phyloP scores from a whole-genome alignment of 306 rosid genomes.

The Sesbania bispinosa region DNA sequence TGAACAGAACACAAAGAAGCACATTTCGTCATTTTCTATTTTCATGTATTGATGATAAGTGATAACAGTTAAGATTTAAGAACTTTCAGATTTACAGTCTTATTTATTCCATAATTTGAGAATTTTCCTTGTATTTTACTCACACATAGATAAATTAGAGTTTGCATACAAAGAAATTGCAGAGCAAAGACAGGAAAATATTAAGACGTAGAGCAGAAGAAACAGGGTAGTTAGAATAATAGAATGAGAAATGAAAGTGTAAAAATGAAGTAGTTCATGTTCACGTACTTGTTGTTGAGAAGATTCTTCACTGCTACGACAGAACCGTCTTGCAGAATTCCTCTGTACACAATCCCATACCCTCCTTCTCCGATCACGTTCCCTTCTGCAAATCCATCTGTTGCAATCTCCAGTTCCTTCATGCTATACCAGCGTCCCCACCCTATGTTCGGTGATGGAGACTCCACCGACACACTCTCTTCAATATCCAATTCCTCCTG shows the following conservation, averaged over 20 bases:
- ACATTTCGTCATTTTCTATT: neutral
- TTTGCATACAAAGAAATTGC: neutral
- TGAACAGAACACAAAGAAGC: neutral
- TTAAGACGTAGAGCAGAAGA: neutral
- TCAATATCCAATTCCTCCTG: conserved; percentile 4
- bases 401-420: conserved; percentile 69
- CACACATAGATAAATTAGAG: neutral
- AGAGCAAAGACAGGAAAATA: neutral
- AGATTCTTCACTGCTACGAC: conserved; percentile 93
- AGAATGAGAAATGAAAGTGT: neutral
- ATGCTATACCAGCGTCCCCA: conserved; percentile 95
- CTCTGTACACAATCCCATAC: conserved; percentile 82
- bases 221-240: no score
- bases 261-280: neutral
- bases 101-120: neutral
- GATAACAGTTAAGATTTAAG: neutral
- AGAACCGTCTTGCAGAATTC: conserved; percentile 61
- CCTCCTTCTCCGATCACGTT: conserved; percentile 98
- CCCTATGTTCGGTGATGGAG: conserved; percentile 54
- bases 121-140: neutral
- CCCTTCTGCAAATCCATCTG: conserved; percentile 51
- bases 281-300: conserved; percentile 81
- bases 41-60: neutral
- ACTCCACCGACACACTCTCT: conserved; percentile 49
- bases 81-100: neutral